Evolutionary conservation across 2,329 filamentous ascomycete species (phyloP).

Genomic region (Triangularia setosa): DNA sequence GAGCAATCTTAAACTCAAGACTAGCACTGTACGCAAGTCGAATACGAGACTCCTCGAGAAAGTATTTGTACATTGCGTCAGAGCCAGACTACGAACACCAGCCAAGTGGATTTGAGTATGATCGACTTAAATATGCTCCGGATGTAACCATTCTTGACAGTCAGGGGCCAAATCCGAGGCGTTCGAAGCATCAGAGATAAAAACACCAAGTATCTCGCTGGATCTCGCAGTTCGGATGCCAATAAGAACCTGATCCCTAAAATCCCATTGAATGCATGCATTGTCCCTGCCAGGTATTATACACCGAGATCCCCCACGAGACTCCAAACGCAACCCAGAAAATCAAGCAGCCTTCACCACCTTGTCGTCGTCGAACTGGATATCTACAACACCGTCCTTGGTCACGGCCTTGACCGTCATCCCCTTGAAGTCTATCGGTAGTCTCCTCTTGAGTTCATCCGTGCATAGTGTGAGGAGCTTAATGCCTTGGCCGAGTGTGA

Average conservation of each 20-base stretch:
- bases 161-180: conserved; percentile 13
- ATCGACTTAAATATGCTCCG: conserved; percentile 9
- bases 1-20: no score
- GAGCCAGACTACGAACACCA: not conserved
- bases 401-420: conserved; percentile 92
- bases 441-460: conserved; percentile 91
- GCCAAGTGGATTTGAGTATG: conserved; percentile 8
- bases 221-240: not conserved
- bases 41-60: not conserved
- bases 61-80: no score
- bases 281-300: conserved; percentile 24
- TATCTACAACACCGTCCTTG: conserved; percentile 83
- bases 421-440: conserved; percentile 99
- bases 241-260: not conserved
- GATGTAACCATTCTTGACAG: conserved; percentile 8
- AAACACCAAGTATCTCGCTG: not conserved
- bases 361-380: conserved; percentile 81
- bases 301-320: conserved; percentile 19
- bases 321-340: conserved; percentile 5
- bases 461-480: conserved; percentile 93
- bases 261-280: conserved; percentile 9
- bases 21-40: no score
- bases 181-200: not conserved
- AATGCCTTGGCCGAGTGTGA: conserved; percentile 81
- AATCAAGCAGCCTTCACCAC: conserved; percentile 58